Evolutionary conservation across 148 eudicot genomes (phyloP).

Genomic region (Rhododendron kiyosumense): DNA sequence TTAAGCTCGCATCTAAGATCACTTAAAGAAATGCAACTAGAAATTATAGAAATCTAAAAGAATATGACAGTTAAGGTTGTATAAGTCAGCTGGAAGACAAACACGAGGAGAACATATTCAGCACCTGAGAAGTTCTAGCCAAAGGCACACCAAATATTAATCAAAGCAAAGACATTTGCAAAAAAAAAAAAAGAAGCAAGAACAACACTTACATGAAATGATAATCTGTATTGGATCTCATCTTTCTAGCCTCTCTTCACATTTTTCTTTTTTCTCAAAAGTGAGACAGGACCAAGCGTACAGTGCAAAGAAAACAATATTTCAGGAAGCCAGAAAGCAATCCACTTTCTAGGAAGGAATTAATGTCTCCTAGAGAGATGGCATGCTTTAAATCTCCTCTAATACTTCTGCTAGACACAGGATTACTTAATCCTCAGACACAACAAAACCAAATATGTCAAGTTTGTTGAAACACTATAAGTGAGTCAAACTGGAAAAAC

Average conservation of each 20-base stretch:
- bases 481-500: neutral
- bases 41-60: neutral
- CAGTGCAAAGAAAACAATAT: neutral
- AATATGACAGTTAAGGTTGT: neutral
- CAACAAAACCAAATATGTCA: neutral
- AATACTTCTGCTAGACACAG: neutral
- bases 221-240: neutral
- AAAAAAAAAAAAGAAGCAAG: no score
- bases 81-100: neutral
- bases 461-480: neutral
- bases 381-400: neutral
- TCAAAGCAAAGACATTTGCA: neutral
- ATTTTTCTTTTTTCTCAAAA: neutral
- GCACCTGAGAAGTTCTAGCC: neutral
- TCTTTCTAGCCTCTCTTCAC: neutral
- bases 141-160: neutral
- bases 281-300: neutral
- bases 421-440: neutral
- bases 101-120: neutral
- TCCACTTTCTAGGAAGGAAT: constrained; percentile 7
- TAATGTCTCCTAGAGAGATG: neutral
- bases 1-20: neutral
- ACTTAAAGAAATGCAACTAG: neutral
- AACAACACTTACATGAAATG: neutral
- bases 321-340: neutral